Conservation (phyloP, 371 early-diverging fungal species). For the Mucor velutinosus region DNA sequence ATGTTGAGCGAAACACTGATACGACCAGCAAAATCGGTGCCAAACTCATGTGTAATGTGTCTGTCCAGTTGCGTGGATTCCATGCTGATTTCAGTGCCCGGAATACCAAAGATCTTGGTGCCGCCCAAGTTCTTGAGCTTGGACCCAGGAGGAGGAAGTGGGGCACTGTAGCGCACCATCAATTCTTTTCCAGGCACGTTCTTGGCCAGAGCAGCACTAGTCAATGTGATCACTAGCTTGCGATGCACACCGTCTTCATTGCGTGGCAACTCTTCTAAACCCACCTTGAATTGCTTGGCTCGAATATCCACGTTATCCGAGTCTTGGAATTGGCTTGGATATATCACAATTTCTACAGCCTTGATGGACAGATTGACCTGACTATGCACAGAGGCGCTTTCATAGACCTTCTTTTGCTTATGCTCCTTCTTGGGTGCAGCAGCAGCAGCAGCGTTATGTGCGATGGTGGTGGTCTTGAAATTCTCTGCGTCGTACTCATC, state of each 20-base stretch:
- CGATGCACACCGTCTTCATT: constrained; percentile 25
- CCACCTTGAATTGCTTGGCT: constrained; percentile 31
- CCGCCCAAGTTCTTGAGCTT: constrained; percentile 27
- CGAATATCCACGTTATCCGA: constrained; percentile 68
- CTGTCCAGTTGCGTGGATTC: constrained; percentile 39
- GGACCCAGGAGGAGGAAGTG: constrained; percentile 31
- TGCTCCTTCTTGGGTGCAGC: background rate
- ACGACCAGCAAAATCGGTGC: constrained; percentile 65
- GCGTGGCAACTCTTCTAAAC: constrained; percentile 24
- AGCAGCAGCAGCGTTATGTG: background rate
- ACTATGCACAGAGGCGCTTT: constrained; percentile 11
- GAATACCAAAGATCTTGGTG: constrained; percentile 67
- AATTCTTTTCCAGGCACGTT: constrained; percentile 42
- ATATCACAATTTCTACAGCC: constrained; percentile 53
- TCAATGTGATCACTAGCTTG: constrained; percentile 27
- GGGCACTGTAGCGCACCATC: constrained; percentile 25
- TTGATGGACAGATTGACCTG: constrained; percentile 31
- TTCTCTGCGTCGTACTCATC: background rate
- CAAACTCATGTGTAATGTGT: constrained; percentile 54
- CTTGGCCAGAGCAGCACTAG: constrained; percentile 47
- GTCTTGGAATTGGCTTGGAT: constrained; percentile 74
- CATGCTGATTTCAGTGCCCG: constrained; percentile 52
- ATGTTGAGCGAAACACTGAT: constrained; percentile 79
- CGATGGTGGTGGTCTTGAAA: background rate
- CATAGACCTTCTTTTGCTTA: background rate